Base-by-base conservation (phyloP, 1,284 basidiomycete species). In the Ganoderma lucidum region DNA sequence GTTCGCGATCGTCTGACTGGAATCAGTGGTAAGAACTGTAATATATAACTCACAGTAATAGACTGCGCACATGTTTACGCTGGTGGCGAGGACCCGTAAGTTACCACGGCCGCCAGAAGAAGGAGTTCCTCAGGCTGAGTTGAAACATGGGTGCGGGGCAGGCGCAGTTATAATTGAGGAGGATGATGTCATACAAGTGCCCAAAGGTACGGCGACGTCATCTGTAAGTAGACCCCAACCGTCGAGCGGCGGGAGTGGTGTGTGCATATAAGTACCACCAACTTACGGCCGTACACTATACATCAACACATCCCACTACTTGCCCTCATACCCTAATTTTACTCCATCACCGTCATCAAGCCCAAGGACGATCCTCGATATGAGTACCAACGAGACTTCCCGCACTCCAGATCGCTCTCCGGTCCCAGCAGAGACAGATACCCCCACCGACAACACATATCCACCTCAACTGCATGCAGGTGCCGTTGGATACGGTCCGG, bases 381-480 rank as follows among this genome's bases (percentile, higher is more conserved):
- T 56, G 53, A 9, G 28, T 35, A 32, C n/a, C 14, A 28, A 51
- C 48, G 48, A 51, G 23, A 10, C 23, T 28, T 51, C 48, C 48
- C 48, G 10, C 10, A 28, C 23, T 1, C 48, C 23, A 14, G 30
- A 56, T 56, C 53, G 30, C 53, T 56, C 53, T 17, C 53, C 14
- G 2, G 14, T 30, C 14, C 53, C 53, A 32, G 6, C 53, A 6
- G 53, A 56, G 53, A 17, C 53, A 15, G 14, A 14, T 9, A 56
- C 28, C 17, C 17, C 30, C 30, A 17, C 53, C 30, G 48, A 53
- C 44, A 23, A 30, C 23, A 71, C 69, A 0, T 82, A 82, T 67
- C 82, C 83, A 0, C 75, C 76, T 63, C 83, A 84, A 76, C 68
- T 67, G 62, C 83, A 84, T 67, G 82, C 83, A 2, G 83, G 83